phyloP scores from a whole-genome alignment of 2,329 filamentous ascomycete species.

The Arthrobotrys musiformis region DNA sequence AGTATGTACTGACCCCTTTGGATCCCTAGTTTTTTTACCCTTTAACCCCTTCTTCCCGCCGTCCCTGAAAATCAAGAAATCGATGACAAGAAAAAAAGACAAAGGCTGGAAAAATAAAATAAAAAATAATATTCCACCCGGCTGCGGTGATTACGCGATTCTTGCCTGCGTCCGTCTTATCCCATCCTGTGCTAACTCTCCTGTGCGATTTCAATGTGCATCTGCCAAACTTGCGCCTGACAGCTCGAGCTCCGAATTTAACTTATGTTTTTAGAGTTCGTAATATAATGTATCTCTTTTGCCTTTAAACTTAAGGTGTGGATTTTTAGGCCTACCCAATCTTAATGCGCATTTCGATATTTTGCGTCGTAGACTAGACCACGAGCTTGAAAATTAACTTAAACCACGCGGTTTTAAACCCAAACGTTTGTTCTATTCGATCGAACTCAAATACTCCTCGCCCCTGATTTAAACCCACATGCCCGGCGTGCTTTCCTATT shows the following conservation, averaged over 20 bases:
- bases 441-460: conserved; percentile 1
- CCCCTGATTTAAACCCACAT: conserved; percentile 8
- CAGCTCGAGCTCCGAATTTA: not conserved
- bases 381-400: not conserved
- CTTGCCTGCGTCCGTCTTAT: conserved; percentile 23
- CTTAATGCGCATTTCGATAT: not conserved
- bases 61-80: conserved; percentile 40
- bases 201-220: no score
- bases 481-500: not conserved
- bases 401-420: not conserved
- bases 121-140: not conserved
- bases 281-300: not conserved
- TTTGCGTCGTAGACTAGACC: not conserved
- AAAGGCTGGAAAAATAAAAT: not conserved
- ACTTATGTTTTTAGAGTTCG: not conserved
- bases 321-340: not conserved
- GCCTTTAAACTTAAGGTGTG: not conserved
- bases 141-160: conserved; percentile 50
- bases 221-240: no score
- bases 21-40: not conserved
- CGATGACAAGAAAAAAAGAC: not conserved
- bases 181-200: not conserved
- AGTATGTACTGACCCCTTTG: not conserved
- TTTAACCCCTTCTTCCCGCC: not conserved
- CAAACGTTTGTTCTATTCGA: not conserved